phyloP scores from a whole-genome alignment of 352 stramenopile species.

The Lagenidium giganteum region DNA sequence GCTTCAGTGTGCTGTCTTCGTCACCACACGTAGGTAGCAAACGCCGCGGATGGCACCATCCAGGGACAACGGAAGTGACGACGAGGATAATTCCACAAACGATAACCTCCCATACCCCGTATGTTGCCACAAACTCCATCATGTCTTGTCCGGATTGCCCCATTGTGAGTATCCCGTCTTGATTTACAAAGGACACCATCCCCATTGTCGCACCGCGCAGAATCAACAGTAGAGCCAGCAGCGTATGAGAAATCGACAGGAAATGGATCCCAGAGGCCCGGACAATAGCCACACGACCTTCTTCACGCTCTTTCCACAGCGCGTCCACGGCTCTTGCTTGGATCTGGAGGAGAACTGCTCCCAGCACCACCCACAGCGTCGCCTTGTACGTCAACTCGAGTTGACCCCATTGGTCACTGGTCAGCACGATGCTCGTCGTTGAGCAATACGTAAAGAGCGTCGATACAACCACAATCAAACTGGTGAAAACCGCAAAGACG shows the following conservation, averaged over 20 bases:
- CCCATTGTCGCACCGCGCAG: constrained; percentile 1
- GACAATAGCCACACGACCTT: constrained; percentile 5
- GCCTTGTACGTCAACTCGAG: constrained; percentile 8
- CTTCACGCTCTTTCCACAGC: constrained; percentile 7
- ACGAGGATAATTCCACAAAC: background rate
- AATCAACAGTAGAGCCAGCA: constrained; percentile 7
- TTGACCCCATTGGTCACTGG: background rate
- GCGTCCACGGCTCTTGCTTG: constrained; percentile 1
- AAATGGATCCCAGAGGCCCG: constrained; percentile 3
- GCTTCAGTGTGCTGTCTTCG: no score
- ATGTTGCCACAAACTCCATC: constrained; percentile 5
- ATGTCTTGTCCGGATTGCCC: no score
- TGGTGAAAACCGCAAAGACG: background rate
- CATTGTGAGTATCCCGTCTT: background rate
- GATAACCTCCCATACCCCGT: constrained; percentile 12
- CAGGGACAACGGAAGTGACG: background rate
- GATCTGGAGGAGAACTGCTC: constrained; percentile 9
- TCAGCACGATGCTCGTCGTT: background rate
- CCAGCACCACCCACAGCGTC: constrained; percentile 14
- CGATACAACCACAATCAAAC: constrained; percentile 1
- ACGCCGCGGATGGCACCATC: no score
- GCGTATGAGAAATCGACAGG: background rate
- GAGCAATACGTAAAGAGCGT: background rate
- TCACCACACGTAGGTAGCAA: no score
- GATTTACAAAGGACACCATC: constrained; percentile 1